Evolutionary conservation across 257 asterid species (phyloP), one percentile per base, ranked within the genome.

Genomic region (Nicotiana obtusifolia): DNA sequence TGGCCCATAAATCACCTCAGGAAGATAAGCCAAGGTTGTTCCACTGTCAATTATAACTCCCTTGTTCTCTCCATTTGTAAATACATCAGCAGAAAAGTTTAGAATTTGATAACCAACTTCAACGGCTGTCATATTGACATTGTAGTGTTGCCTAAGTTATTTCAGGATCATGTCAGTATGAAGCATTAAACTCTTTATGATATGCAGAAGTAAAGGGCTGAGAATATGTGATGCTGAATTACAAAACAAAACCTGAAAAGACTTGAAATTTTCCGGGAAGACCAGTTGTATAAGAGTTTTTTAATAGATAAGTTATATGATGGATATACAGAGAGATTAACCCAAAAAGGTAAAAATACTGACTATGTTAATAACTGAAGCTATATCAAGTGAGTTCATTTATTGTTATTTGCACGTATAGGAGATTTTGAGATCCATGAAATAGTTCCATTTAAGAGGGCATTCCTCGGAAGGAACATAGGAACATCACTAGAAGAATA

Each of bases 1-100:
- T 77, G 94, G 92, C 28, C 86, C 85, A 87, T 96, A 96, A 78
- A 96, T 92, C 53, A 82, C 87, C 87, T 93, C 93, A 13, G 99
- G 99, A 71, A 96, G 90, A 91, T 96, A 96, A 80, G 98, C 99
- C 89, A 96, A 83, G 5, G 99, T 96, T 86, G 99, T 96, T 80
- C 99, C 99, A 88, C 98, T 96, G 73, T 96, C 99, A 86, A 96
- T 96, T 85, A 96, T 90, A 75, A 94, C 97, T 77, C 98, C 98
- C 81, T 84, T 87, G 81, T 88, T 91, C 88, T 87, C 94, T 83
- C 93, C 97, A 78, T 77, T 83, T 82, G 56, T 66, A 85, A 87
- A 90, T 73, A 88, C 52, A 79, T 91, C 97, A 82, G 89, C 47
- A 73, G 99, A 85, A 85, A 94, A 89, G 86, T 88, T 92, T 82